A percentile compares a stretch with the other conserved stretches of the same genome.
These are phyloP conservation scores for Sclerospora graminicola DNA, from an alignment of 352 stramenopile genomes.

Conservation along the genomic window DNA sequence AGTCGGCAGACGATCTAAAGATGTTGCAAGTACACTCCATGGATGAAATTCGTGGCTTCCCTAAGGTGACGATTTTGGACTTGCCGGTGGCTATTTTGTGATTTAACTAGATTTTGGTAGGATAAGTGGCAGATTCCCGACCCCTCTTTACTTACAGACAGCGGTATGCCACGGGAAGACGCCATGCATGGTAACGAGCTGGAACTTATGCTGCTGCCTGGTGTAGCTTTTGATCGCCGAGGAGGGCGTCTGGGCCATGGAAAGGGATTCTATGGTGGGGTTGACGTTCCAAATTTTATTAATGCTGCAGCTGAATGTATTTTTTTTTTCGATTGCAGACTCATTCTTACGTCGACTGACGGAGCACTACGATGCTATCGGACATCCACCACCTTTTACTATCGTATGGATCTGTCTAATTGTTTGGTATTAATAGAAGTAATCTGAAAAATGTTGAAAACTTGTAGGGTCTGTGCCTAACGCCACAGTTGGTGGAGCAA, in stretches of 20 bases:
- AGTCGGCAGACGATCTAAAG: constrained; percentile 49
- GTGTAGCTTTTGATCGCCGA: constrained; percentile 65
- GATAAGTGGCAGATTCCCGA: constrained; percentile 87
- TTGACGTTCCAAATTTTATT: neutral
- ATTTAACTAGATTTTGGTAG: constrained; percentile 21
- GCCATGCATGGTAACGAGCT: constrained; percentile 38
- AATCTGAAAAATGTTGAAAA: neutral
- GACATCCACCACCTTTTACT: constrained; percentile 31
- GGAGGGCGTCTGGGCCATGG: constrained; percentile 80
- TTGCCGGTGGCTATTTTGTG: neutral
- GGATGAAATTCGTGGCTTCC: constrained; percentile 67
- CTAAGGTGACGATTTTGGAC: constrained; percentile 32
- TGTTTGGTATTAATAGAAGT: neutral
- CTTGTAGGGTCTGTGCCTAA: constrained; percentile 54
- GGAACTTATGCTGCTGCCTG: constrained; percentile 75
- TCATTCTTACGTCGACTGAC: constrained; percentile 57
- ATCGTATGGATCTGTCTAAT: constrained; percentile 30
- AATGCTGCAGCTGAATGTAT: constrained; percentile 2
- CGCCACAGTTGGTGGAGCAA: constrained; percentile 43
- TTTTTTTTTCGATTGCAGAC: constrained; percentile 23
- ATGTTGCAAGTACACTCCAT: constrained; percentile 65
- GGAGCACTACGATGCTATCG: constrained; percentile 31
- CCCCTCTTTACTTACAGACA: constrained; percentile 25
- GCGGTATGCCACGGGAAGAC: constrained; percentile 25
- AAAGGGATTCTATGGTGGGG: constrained; percentile 81